Evolutionary conservation across 345 rosid genomes (phyloP).

Genomic region (Pistacia vera): DNA sequence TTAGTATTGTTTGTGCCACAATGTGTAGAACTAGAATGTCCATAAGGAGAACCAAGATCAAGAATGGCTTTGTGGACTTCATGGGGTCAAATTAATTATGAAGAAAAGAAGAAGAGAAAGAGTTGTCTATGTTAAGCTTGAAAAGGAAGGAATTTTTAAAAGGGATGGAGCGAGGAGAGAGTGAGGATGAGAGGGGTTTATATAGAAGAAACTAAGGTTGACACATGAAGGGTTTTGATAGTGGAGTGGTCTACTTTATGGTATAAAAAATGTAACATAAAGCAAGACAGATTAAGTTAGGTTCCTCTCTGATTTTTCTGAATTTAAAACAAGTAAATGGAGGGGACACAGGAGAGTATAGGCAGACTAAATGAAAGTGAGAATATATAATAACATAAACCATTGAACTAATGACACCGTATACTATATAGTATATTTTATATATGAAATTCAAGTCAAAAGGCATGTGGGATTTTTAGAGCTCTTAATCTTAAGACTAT

Average conservation of each 20-base stretch:
- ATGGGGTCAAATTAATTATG: background rate
- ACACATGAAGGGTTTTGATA: background rate
- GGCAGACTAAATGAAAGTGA: background rate
- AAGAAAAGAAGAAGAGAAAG: background rate
- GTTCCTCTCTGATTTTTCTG: background rate
- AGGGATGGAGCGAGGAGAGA: background rate
- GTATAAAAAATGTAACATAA: background rate
- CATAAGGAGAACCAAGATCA: background rate
- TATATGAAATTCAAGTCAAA: too few species aligned
- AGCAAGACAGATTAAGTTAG: background rate
- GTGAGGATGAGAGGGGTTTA: slow-evolving; percentile 5
- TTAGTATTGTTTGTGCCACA: background rate
- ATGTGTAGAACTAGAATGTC: background rate
- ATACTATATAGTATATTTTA: background rate
- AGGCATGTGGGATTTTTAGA: too few species aligned
- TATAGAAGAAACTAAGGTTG: background rate
- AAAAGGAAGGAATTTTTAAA: background rate
- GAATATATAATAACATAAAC: background rate
- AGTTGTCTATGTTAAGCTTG: too few species aligned
- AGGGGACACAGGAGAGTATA: background rate
- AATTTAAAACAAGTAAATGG: background rate
- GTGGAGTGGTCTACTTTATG: background rate
- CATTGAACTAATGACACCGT: too few species aligned
- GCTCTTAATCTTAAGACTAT: too few species aligned
- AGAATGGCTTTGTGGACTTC: background rate